Conservation (phyloP, 441 rosid genomes). For the Erysimum pusillum region DNA sequence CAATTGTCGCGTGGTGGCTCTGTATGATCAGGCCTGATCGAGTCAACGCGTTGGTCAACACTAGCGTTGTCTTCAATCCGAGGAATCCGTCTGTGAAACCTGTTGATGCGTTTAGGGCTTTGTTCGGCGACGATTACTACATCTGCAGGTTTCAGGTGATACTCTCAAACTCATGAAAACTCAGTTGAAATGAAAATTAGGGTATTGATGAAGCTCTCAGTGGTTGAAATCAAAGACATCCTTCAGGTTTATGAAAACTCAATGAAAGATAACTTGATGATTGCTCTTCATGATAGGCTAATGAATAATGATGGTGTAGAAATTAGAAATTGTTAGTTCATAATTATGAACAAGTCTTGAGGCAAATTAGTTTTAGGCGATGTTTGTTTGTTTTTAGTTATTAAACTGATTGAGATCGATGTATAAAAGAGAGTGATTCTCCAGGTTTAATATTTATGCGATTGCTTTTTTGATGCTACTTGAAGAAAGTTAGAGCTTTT, state of each 20-base stretch:
- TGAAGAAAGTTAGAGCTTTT: slow-evolving; percentile 2
- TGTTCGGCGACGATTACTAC: slow-evolving; percentile 68
- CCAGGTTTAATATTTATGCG: not conserved
- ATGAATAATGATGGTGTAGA: not conserved
- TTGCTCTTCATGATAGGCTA: slow-evolving; percentile 11
- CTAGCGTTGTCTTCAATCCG: slow-evolving; percentile 56
- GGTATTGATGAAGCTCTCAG: not conserved
- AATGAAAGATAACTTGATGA: slow-evolving; percentile 2
- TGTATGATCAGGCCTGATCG: slow-evolving; percentile 64
- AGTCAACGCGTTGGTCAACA: slow-evolving; percentile 66
- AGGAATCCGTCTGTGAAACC: slow-evolving; percentile 60
- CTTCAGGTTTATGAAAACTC: not conserved
- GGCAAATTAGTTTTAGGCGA: not conserved
- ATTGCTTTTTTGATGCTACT: slow-evolving; percentile 8
- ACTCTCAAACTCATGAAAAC: not conserved
- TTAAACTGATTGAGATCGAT: not conserved
- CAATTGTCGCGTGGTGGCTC: slow-evolving; percentile 64
- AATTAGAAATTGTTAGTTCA: not conserved
- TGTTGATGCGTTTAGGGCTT: slow-evolving; percentile 52
- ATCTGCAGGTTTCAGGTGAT: slow-evolving; percentile 71
- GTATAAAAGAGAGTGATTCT: slow-evolving; percentile 1
- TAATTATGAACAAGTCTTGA: not conserved
- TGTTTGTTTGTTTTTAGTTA: slow-evolving; percentile 26
- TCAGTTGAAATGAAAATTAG: not conserved
- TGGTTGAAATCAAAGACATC: not conserved